These are phyloP conservation scores for Boletellus ananiceps DNA, from an alignment of 768 basidiomycete species.

Conservation along the genomic window DNA sequence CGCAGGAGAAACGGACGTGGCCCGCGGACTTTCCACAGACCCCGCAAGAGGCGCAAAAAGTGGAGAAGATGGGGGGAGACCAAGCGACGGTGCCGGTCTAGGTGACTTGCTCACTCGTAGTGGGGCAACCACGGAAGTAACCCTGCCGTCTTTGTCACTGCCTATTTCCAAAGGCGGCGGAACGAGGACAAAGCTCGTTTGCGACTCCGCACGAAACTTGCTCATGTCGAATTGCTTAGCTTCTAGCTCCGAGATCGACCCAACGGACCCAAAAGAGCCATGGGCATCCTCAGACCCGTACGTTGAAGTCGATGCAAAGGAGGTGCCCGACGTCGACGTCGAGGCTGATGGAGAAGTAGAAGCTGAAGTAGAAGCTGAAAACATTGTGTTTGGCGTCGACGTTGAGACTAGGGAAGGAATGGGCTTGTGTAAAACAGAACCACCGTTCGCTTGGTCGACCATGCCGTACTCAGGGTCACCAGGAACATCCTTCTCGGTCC, in stretches of 20 bases:
- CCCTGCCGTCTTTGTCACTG: not conserved
- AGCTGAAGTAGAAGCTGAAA: slow-evolving; percentile 11
- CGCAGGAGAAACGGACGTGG: slow-evolving; percentile 10
- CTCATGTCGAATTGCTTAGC: slow-evolving; percentile 15
- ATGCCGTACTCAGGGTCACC: slow-evolving; percentile 10
- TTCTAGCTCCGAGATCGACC: slow-evolving; percentile 23
- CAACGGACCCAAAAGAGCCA: slow-evolving; percentile 14
- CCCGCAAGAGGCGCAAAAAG: slow-evolving; percentile 4
- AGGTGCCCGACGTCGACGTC: slow-evolving; percentile 9
- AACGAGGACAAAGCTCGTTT: slow-evolving; percentile 19
- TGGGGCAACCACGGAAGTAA: slow-evolving; percentile 19
- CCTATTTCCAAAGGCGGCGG: slow-evolving; percentile 24
- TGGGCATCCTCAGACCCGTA: slow-evolving; percentile 5
- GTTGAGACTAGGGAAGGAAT: not conserved
- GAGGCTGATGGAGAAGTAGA: slow-evolving; percentile 15
- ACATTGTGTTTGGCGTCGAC: slow-evolving; percentile 2
- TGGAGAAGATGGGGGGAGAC: slow-evolving; percentile 15
- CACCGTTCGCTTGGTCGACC: slow-evolving; percentile 2
- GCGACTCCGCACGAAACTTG: slow-evolving; percentile 9
- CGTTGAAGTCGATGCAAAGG: slow-evolving; percentile 18
- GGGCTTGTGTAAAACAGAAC: not conserved
- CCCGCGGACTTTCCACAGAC: slow-evolving; percentile 3
- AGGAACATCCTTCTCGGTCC: slow-evolving; percentile 17
- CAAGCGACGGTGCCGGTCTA: slow-evolving; percentile 15
- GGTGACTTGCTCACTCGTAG: slow-evolving; percentile 26